phyloP scores from a whole-genome alignment of 352 stramenopile species.

The Globisporangium yorkense region DNA sequence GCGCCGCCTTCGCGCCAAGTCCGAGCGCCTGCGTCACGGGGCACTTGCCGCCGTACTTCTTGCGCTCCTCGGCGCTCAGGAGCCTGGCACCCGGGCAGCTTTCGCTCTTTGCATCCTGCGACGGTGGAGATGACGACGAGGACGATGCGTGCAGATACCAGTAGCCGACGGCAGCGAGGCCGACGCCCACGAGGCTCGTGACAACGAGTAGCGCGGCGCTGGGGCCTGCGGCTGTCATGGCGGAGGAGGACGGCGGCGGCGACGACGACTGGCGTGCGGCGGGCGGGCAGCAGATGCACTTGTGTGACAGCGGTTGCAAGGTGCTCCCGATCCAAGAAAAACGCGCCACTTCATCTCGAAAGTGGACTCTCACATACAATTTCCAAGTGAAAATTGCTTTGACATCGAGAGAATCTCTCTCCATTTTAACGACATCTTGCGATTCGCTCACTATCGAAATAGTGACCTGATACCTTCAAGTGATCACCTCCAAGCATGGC shows the following conservation, averaged over 20 bases:
- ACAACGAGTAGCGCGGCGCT: constrained; percentile 46
- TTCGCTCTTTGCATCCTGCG: not conserved
- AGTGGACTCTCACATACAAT: no score
- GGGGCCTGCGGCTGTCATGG: constrained; percentile 26
- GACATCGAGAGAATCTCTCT: no score
- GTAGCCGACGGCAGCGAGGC: constrained; percentile 48
- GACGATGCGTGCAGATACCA: constrained; percentile 36
- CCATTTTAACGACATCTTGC: no score
- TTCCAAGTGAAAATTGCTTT: no score
- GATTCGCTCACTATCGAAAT: no score
- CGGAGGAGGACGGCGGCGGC: not conserved
- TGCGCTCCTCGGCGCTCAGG: constrained; percentile 24
- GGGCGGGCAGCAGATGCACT: not conserved
- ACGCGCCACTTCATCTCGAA: no score
- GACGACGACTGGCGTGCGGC: not conserved
- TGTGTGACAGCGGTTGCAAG: no score
- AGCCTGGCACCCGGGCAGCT: constrained; percentile 23
- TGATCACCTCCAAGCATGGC: no score
- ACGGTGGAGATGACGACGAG: not conserved
- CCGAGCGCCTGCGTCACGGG: constrained; percentile 31
- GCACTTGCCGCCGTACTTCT: constrained; percentile 32
- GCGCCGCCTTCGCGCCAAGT: constrained; percentile 1
- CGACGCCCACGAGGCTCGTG: constrained; percentile 55
- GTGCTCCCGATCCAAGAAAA: no score
- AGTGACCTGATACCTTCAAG: no score